Evolutionary conservation across 805 yeast species (phyloP).

Genomic region (Candida michaelii): DNA sequence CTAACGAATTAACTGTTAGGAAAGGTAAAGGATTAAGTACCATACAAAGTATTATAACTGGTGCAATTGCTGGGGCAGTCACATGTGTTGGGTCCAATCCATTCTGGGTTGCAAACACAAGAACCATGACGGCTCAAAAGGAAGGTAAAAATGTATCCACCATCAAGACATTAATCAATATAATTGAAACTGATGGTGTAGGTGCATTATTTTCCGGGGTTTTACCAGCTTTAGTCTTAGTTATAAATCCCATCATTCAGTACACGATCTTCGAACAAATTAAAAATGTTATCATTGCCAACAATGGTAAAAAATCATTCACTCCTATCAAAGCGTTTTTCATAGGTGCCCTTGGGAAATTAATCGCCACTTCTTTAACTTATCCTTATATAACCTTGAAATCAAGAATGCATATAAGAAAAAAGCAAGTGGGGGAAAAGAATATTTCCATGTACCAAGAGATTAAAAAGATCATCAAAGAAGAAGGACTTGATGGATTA

Average conservation of each 20-base stretch:
- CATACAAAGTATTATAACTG: conserved; percentile 67
- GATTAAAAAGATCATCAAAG: conserved; percentile 56
- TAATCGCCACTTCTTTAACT: conserved; percentile 84
- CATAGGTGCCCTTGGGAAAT: conserved; percentile 86
- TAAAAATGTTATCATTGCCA: conserved; percentile 60
- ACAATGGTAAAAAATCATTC: conserved; percentile 48
- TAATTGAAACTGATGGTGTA: conserved; percentile 70
- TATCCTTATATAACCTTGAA: conserved; percentile 91
- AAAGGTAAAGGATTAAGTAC: conserved; percentile 50
- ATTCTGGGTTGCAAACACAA: conserved; percentile 91
- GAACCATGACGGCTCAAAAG: conserved; percentile 66
- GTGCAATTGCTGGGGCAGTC: conserved; percentile 84
- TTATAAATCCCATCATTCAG: conserved; percentile 86
- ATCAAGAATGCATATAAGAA: conserved; percentile 77
- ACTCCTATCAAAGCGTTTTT: conserved; percentile 77
- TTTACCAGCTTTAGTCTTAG: conserved; percentile 82
- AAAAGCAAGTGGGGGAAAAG: conserved; percentile 28
- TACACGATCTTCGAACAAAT: conserved; percentile 89
- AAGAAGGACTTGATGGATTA: conserved; percentile 75
- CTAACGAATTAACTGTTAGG: conserved; percentile 22
- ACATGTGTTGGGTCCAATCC: conserved; percentile 85
- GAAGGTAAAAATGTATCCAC: conserved; percentile 36
- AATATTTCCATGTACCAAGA: conserved; percentile 41
- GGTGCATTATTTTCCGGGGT: conserved; percentile 78
- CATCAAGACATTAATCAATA: conserved; percentile 56